Evolutionary conservation across 345 rosid species (phyloP), one percentile per base, ranked within the genome.

Genomic region (Laguncularia racemosa): DNA sequence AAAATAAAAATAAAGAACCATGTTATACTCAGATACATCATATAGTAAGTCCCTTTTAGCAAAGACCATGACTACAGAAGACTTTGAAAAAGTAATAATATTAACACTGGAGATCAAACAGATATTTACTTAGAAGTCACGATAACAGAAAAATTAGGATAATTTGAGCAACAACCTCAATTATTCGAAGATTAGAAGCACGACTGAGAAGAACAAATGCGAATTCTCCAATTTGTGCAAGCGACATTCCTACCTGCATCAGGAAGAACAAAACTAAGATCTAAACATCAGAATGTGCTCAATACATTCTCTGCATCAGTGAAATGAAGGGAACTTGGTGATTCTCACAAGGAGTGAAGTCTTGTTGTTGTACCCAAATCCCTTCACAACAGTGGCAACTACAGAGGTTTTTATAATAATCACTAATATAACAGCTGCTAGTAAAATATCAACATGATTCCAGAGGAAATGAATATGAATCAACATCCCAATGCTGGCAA

Each of bases 171-270:
- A 79, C 69, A 64, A 89, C 97, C 91, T 89, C 99, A 72, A 93
- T 89, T 57, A 93, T 78, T 74, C 77, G 93, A 71, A 93, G 91
- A 82, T 93, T 93, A 67, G 97, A 89, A 60, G 99, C 99, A 46
- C 97, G 95, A 69, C 97, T 93, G 48, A 93, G 83, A 56, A 93
- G 89, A 71, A 93, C 97, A 75, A 93, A 93, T 50, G 97, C 91
- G 59, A 93, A 93, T 54, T 93, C 99, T 63, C 97, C 99, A 54
- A 93, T 93, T 71, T 93, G 99, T 20, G 99, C 97, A 55, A 93
- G 81, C 26, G 97, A 86, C 91, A 89, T 84, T 61, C 97, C 97
- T 57, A 81, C 97, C 97, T 89, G 67, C 58, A 65, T 9, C 28
- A 28, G 65, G 28, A 53, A 16, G 50, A 43, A 59, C 62, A 56